Evolutionary conservation across 768 basidiomycete species (phyloP), one percentile per base, ranked within the genome.

Genomic region (Leucocoprinus leucothites): DNA sequence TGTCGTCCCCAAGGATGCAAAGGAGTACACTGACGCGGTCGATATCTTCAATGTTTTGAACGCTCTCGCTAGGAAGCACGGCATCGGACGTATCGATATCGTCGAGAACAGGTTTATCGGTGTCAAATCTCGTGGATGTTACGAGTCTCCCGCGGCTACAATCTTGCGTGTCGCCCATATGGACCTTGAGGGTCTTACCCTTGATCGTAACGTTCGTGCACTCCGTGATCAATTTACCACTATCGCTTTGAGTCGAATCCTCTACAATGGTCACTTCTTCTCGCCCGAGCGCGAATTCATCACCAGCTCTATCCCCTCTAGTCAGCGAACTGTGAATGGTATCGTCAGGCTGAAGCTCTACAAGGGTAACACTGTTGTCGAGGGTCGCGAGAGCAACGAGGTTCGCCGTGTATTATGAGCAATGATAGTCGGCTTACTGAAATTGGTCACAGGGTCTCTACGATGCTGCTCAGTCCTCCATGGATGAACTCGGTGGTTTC

Each of bases 91-190:
- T 57, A 90, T 98, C 74, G 97, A 99, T 70, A 98, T 99, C 65
- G 97, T 99, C 66, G 96, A 99, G 78, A 99, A 99, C 79, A 84
- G 97, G 51, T 99, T 97, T 78, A 98, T 98, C 69, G 97, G 97
- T 54, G 97, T 99, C 68, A 99, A 98, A 74, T 94, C 91, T 46
- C 91, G 97, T 28, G 97, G 97, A n/a, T 99, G 97, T 76, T 99
- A 99, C 78, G 97, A 99, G 73, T 89, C 91, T 1, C 97, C 97
- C 14, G 97, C 88, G 4, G 97, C 94, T 21, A 97, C 95, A 48
- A 98, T 98, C 74, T 80, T 99, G 45, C 91, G 97, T 58, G 86
- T 81, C 14, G 96, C 97, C 6, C 97, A 98, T 75, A 79, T 99
- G 71, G 97, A 99, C 63, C 74, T 99, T 62, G 97, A 98, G 71